phyloP scores from a whole-genome alignment of 352 stramenopile genomes.

The Phytophthora pseudosyringae region DNA sequence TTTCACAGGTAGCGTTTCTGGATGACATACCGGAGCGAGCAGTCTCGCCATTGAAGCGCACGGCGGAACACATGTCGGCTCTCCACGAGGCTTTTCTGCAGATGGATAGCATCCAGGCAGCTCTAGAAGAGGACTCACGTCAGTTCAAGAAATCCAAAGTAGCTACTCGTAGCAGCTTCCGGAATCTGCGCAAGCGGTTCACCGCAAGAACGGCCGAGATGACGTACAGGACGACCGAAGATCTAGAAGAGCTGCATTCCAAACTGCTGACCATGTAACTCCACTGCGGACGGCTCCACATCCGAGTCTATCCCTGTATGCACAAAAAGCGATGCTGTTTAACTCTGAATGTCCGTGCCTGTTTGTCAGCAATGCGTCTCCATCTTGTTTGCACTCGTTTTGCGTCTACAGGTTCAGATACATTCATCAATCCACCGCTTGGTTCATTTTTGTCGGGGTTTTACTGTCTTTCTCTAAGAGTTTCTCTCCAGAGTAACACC shows the following conservation, averaged over 20 bases:
- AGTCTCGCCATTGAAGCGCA: constrained; percentile 55
- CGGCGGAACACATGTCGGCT: constrained; percentile 45
- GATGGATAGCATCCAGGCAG: constrained; percentile 52
- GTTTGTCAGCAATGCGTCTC: not conserved
- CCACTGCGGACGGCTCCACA: not conserved
- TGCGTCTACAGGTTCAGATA: not conserved
- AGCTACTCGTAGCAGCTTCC: constrained; percentile 51
- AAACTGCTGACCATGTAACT: constrained; percentile 48
- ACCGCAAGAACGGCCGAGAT: constrained; percentile 53
- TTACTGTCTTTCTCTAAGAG: constrained; percentile 23
- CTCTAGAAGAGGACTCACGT: constrained; percentile 54
- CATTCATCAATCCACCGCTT: constrained; percentile 29
- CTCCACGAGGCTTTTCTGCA: constrained; percentile 54
- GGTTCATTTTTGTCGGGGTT: constrained; percentile 30
- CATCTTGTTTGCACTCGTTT: not conserved
- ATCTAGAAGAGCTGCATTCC: constrained; percentile 59
- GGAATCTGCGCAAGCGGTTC: constrained; percentile 62
- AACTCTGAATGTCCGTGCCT: constrained; percentile 6
- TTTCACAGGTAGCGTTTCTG: constrained; percentile 53
- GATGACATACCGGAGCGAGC: constrained; percentile 46
- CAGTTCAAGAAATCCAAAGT: constrained; percentile 65
- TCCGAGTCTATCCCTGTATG: constrained; percentile 18
- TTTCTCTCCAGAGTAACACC: constrained; percentile 7
- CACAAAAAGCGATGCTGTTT: constrained; percentile 32
- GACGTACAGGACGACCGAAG: constrained; percentile 56